phyloP scores from a whole-genome alignment of 495 filamentous ascomycete species.

The Bacidia gigantensis region DNA sequence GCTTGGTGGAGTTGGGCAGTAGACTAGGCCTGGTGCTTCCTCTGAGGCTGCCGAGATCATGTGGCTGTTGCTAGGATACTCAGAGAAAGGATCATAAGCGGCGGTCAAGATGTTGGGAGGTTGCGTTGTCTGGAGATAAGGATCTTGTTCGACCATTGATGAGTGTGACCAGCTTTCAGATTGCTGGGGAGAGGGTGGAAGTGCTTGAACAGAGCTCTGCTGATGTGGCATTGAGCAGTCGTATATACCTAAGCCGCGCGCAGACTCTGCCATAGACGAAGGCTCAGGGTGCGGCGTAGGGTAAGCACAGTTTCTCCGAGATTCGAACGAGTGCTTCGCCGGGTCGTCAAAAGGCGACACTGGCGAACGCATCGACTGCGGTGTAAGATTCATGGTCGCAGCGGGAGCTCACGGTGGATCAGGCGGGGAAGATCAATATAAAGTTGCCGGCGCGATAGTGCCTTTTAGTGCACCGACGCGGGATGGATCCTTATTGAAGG shows the following conservation, averaged over 20 bases:
- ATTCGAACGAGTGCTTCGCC: constrained; percentile 16
- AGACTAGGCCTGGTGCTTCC: constrained; percentile 19
- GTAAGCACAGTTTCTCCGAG: constrained; percentile 15
- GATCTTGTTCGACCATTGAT: constrained; percentile 20
- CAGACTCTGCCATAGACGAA: constrained; percentile 8
- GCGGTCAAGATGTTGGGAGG: constrained; percentile 18
- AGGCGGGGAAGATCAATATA: neutral
- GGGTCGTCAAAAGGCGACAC: constrained; percentile 17
- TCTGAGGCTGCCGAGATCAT: constrained; percentile 16
- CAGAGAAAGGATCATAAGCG: constrained; percentile 20
- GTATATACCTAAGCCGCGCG: constrained; percentile 19
- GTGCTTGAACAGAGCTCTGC: constrained; percentile 15
- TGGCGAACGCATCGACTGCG: constrained; percentile 20
- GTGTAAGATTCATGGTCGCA: constrained; percentile 13
- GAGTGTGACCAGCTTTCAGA: constrained; percentile 19
- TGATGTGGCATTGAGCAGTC: constrained; percentile 14
- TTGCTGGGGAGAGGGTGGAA: constrained; percentile 19
- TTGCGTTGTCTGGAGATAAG: constrained; percentile 17
- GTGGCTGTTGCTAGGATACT: constrained; percentile 13
- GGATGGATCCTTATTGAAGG: neutral
- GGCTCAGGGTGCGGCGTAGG: constrained; percentile 18
- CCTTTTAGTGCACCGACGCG: neutral
- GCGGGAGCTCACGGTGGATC: neutral
- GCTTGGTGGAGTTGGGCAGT: constrained; percentile 19
- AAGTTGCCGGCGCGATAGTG: neutral